Evolutionary conservation across 2,329 filamentous ascomycete species (phyloP), one percentile per base, ranked within the genome.

Genomic region (Rhynchosporium graminicola): DNA sequence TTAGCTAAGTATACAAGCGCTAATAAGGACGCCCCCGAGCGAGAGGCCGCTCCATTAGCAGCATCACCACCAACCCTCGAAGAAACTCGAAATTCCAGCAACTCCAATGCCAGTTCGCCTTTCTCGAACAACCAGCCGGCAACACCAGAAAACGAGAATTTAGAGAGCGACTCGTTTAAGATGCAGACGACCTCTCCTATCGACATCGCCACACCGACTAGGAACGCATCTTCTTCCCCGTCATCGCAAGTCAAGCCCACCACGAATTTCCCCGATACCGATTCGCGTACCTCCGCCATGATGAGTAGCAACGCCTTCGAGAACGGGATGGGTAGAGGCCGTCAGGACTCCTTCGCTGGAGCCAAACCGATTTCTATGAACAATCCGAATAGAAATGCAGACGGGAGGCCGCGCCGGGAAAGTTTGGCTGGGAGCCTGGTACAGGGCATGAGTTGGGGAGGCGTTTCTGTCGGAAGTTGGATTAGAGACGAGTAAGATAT

Each of bases 361-460:
- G 83, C 86, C 28, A 87, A 87, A 75, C 86, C 86, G 69, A 88
- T 88, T 68, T 86, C 84, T 64, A 85, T 87, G 80, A 82, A 72
- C 63, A 88, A 87, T 70, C 81, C 84, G 57, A 87, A 86, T 72
- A 82, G 84, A 75, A 83, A 86, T 69, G 77, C 79, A 70, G 80
- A 81, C 69, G 81, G 79, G 72, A 82, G 84, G 65, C 82, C 79
- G 59, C 81, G 86, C 66, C 80, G 86, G 69, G 86, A 88, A 74
- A 85, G 82, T 61, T 75, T 88, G 40, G 85, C 85, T 15, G 85
- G 85, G 55, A 88, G 86, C 72, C 76, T 88, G 62, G 86, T 87
- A 78, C 89, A 87, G 67, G 93, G 94, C 71, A 92, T 97, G 88
- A 97, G 93, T 77, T 99, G 94, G 93, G 94, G 94, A 74, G 94